These are phyloP conservation scores for Septoria linicola DNA, from an alignment of 2,329 filamentous ascomycete species.

Conservation along the genomic window DNA sequence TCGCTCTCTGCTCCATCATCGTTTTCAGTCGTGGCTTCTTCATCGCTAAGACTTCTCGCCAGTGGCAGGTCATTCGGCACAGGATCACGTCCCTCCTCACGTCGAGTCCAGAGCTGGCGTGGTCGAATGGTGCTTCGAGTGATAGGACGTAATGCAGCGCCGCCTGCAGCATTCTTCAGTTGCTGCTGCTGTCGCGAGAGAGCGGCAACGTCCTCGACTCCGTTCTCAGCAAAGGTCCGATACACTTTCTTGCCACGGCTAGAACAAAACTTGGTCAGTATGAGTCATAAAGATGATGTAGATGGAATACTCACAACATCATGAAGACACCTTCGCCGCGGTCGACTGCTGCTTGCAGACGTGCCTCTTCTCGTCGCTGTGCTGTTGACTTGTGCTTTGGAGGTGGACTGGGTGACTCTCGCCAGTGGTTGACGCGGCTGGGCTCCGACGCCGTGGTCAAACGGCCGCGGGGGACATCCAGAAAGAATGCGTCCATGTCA, in stretches of 20 bases:
- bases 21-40: too few relatives aligned
- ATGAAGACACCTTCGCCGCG: slow-evolving; percentile 73
- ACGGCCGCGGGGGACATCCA: slow-evolving; percentile 41
- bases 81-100: slow-evolving; percentile 44
- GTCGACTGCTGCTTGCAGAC: slow-evolving; percentile 60
- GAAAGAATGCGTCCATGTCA: slow-evolving; percentile 71
- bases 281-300: slow-evolving; percentile 7
- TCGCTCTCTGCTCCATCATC: slow-evolving; percentile 59
- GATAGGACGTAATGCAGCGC: slow-evolving; percentile 49
- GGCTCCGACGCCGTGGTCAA: slow-evolving; percentile 31
- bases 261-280: slow-evolving; percentile 33
- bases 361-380: slow-evolving; percentile 49
- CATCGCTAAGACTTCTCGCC: slow-evolving; percentile 56
- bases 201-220: slow-evolving; percentile 32
- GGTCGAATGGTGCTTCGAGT: slow-evolving; percentile 71
- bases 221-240: slow-evolving; percentile 59
- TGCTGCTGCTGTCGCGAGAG: slow-evolving; percentile 36
- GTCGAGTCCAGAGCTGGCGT: slow-evolving; percentile 54
- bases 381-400: slow-evolving; percentile 57
- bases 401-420: slow-evolving; percentile 14
- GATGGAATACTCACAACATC: slow-evolving; percentile 64
- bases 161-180: slow-evolving; percentile 41
- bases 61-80: slow-evolving; percentile 44
- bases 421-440: slow-evolving; percentile 38
- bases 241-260: slow-evolving; percentile 80